Evolutionary conservation across 805 yeast species (phyloP).

Genomic region (Yarrowia deformans): DNA sequence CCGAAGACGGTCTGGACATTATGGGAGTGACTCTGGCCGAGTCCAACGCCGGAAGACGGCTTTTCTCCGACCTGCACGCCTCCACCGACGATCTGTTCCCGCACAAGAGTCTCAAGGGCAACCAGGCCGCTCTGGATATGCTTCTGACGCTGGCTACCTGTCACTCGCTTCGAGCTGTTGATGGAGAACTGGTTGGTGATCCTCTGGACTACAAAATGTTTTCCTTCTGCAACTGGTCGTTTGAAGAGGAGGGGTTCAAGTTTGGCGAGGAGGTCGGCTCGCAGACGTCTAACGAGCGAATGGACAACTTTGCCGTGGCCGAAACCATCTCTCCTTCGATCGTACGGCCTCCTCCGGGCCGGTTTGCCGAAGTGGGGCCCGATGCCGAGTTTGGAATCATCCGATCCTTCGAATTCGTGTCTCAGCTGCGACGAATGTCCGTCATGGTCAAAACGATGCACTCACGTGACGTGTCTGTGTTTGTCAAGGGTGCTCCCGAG

Average conservation of each 20-base stretch:
- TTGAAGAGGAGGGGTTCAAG: conserved; percentile 64
- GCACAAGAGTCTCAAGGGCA: conserved; percentile 31
- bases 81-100: conserved; percentile 36
- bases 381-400: conserved; percentile 52
- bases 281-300: conserved; percentile 29
- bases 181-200: conserved; percentile 85
- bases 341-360: conserved; percentile 30
- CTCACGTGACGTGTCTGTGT: conserved; percentile 56
- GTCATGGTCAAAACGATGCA: conserved; percentile 62
- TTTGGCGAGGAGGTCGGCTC: conserved; percentile 40
- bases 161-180: conserved; percentile 83
- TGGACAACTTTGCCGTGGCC: conserved; percentile 34
- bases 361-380: background rate
- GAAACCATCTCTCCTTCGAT: conserved; percentile 36
- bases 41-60: conserved; percentile 38
- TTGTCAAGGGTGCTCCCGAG: conserved; percentile 98
- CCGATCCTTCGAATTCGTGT: conserved; percentile 78
- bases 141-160: conserved; percentile 72
- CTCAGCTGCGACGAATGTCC: conserved; percentile 88
- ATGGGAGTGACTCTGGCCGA: conserved; percentile 61
- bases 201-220: conserved; percentile 95
- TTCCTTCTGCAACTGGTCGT: conserved; percentile 80
- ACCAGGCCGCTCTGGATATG: conserved; percentile 49
- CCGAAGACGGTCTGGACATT: conserved; percentile 95
- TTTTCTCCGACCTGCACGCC: conserved; percentile 40